Evolutionary conservation across 805 yeast genomes (phyloP), one percentile per base, ranked within the genome.

Genomic region (Metschnikowia continentalis): DNA sequence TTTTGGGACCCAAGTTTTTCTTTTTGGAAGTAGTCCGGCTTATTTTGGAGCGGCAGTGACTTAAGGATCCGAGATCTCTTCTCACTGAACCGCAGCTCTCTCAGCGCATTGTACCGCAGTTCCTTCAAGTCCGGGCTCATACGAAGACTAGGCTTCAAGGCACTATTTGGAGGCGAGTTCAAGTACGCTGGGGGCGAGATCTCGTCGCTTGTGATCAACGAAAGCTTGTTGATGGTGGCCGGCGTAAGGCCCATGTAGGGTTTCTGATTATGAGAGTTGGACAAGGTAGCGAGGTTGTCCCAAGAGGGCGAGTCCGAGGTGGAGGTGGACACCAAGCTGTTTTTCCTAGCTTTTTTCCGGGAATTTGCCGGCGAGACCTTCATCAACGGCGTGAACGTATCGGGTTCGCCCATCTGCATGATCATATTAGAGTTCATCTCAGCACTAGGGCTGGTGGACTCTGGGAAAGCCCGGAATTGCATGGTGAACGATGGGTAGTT

Each of bases 351-450:
- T 38, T 42, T 49, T 40, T 46, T 47, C 22, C 54, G 54, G 22
- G 23, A 49, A 14, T 47, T 37, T 33, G 66, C 44, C 17, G 76
- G 75, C 32, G 68, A 61, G 7, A 74, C 77, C 58, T 71, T 65
- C 77, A 74, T 72, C 49, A 74, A 55, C 2, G 78, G 77, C 6
- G 75, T 73, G 61, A 65, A 73, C 42, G 69, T 60, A 53, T 74
- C 77, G 7, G 78, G 78, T 32, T 70, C 72, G 4, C 77, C 77
- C 52, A 66, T 60, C 52, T 66, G 67, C 40, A 72, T 68, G 42
- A 66, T 68, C 59, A 64, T 64, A 55, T 68, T 69, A 36, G 74
- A 67, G 51, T 69, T 69, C 50, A 65, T 59, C 52, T 74, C 77
- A 4, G 77, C 77, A 37, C 65, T 63, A 3, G 78, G 77, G 49